Percentiles rank a stretch among this genome's conserved stretches.
Evolutionary conservation across 1,284 basidiomycete genomes (phyloP).

Genomic region (Microbotryomycetes sp.): DNA sequence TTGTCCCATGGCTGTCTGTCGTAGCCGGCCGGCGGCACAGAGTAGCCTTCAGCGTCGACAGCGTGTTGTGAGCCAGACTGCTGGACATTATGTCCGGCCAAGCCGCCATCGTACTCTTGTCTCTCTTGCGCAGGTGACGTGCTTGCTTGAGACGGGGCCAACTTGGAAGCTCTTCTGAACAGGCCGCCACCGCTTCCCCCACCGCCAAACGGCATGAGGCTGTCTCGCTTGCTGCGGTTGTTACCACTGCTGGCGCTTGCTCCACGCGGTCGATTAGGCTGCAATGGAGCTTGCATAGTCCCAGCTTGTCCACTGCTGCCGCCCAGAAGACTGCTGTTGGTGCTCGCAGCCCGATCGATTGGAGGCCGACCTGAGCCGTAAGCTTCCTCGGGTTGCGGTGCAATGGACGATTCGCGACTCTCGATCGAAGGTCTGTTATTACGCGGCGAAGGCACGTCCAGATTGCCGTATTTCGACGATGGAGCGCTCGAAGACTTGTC

Average conservation of each 20-base stretch:
- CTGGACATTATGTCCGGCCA: not conserved
- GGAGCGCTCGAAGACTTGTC: slow-evolving; percentile 21
- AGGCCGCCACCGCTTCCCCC: slow-evolving; percentile 9
- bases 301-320: not conserved
- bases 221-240: slow-evolving; percentile 9
- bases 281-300: slow-evolving; percentile 3
- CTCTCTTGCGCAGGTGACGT: not conserved
- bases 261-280: not conserved
- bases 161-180: slow-evolving; percentile 9
- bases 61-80: not conserved
- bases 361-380: not conserved
- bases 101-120: not conserved
- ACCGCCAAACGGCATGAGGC: slow-evolving; percentile 18
- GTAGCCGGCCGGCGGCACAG: slow-evolving; percentile 47
- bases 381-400: not conserved
- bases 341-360: not conserved
- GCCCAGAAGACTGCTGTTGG: not conserved
- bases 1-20: slow-evolving; percentile 46
- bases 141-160: too few species aligned
- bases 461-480: slow-evolving; percentile 23
- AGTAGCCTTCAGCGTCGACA: slow-evolving; percentile 50
- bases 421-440: slow-evolving; percentile 5
- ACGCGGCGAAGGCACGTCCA: not conserved
- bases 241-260: not conserved
- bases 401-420: not conserved